phyloP scores from a whole-genome alignment of 2,329 filamentous ascomycete species.

The Monilinia laxa region DNA sequence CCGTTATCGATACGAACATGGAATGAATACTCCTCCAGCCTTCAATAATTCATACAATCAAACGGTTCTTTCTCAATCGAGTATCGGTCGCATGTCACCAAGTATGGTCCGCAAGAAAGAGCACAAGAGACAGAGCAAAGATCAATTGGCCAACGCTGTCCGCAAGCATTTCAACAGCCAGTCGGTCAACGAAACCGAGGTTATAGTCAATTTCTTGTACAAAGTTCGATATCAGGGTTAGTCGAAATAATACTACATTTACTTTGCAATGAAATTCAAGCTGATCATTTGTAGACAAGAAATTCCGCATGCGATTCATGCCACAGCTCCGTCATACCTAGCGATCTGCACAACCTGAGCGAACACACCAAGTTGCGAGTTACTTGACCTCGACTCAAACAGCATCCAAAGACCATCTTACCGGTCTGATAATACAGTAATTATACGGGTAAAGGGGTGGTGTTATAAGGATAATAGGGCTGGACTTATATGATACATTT shows the following conservation, averaged over 20 bases:
- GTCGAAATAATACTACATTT: slow-evolving; percentile 3
- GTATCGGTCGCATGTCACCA: slow-evolving; percentile 70
- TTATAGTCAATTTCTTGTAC: slow-evolving; percentile 61
- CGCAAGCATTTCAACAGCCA: slow-evolving; percentile 82
- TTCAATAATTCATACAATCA: slow-evolving; percentile 65
- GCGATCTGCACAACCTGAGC: background rate
- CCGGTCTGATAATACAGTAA: slow-evolving; percentile 22
- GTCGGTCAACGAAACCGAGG: slow-evolving; percentile 77
- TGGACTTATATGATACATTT: slow-evolving; percentile 14
- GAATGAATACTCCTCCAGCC: slow-evolving; percentile 66
- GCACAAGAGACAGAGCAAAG: slow-evolving; percentile 66
- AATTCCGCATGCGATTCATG: slow-evolving; percentile 43
- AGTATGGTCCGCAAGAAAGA: slow-evolving; percentile 69
- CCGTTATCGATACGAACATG: slow-evolving; percentile 72
- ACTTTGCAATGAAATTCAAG: background rate
- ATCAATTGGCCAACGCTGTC: slow-evolving; percentile 69
- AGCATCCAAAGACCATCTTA: background rate
- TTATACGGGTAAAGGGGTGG: background rate
- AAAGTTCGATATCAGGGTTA: slow-evolving; percentile 42
- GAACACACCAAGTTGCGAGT: background rate
- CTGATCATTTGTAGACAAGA: slow-evolving; percentile 41
- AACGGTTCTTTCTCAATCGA: slow-evolving; percentile 59
- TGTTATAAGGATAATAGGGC: slow-evolving; percentile 10
- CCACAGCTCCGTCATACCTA: slow-evolving; percentile 35
- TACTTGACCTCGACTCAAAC: slow-evolving; percentile 9